A percentile compares a stretch with the other conserved stretches of the same genome.
phyloP scores from a whole-genome alignment of 306 rosid genomes.

The Dalbergia cochinchinensis region DNA sequence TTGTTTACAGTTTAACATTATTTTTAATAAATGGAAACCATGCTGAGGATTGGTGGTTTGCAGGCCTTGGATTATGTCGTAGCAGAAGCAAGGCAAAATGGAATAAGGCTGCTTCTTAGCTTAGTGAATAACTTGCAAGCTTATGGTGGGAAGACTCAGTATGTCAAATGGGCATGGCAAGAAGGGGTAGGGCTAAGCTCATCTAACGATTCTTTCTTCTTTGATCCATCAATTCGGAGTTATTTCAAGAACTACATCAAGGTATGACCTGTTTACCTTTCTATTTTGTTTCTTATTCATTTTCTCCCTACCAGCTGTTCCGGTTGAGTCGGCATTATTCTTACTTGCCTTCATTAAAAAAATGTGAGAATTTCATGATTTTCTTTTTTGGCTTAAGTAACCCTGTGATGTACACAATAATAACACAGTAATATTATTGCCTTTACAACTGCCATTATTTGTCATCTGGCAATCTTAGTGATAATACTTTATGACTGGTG shows the following conservation, averaged over 20 bases:
- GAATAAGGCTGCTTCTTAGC: constrained; percentile 88
- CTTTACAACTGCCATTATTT: neutral
- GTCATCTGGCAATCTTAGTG: neutral
- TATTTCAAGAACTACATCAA: constrained; percentile 87
- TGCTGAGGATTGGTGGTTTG: constrained; percentile 53
- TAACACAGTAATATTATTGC: neutral
- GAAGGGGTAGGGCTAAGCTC: constrained; percentile 93
- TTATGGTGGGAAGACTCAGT: constrained; percentile 95
- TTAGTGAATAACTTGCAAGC: constrained; percentile 92
- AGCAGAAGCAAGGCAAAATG: constrained; percentile 85
- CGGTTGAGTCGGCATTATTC: neutral
- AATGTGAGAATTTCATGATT: no score
- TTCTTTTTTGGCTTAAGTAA: neutral
- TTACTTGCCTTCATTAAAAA: no score
- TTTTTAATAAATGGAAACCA: constrained; percentile 31
- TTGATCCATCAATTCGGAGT: constrained; percentile 82
- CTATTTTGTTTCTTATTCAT: constrained; percentile 24
- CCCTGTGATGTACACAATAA: neutral
- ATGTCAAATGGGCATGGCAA: constrained; percentile 99
- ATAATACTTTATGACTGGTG: neutral
- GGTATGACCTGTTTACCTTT: constrained; percentile 53
- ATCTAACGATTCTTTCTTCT: constrained; percentile 97
- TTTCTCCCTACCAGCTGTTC: neutral
- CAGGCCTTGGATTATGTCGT: constrained; percentile 94
- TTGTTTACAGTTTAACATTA: constrained; percentile 12